Conservation (phyloP, 2,329 filamentous ascomycete species). For the Ceratocystis variospora region DNA sequence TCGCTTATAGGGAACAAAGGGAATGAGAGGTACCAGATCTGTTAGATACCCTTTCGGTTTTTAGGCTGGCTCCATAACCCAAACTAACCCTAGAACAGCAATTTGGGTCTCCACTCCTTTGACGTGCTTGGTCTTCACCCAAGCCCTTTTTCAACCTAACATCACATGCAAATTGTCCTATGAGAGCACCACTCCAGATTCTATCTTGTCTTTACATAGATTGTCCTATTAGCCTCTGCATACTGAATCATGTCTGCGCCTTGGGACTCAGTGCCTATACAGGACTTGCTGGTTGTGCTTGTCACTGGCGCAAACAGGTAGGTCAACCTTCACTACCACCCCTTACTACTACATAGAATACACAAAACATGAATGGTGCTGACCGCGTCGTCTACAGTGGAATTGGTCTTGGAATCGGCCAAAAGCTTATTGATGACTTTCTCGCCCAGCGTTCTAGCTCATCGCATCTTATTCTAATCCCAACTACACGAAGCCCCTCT, state of each 20-base stretch:
- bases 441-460: constrained; percentile 51
- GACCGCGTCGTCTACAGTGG: constrained; percentile 43
- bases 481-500: constrained; percentile 61
- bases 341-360: neutral
- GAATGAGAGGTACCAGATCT: too few relatives aligned
- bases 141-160: neutral
- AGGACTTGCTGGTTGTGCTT: constrained; percentile 15
- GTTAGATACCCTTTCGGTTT: too few relatives aligned
- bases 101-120: neutral
- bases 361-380: neutral
- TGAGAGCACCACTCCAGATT: neutral
- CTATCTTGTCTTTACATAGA: neutral
- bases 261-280: constrained; percentile 12
- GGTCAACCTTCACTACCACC: neutral
- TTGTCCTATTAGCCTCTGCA: neutral
- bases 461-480: constrained; percentile 63
- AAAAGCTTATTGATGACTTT: constrained; percentile 83
- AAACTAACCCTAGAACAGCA: neutral
- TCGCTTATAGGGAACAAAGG: too few relatives aligned
- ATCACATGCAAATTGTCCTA: neutral
- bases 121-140: neutral
- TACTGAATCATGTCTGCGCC: constrained; percentile 7
- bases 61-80: neutral
- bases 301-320: constrained; percentile 18
- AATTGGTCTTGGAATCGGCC: constrained; percentile 69